Evolutionary conservation across 2,329 filamentous ascomycete species (phyloP), one percentile per base, ranked within the genome.

Genomic region (Madurella mycetomatis): DNA sequence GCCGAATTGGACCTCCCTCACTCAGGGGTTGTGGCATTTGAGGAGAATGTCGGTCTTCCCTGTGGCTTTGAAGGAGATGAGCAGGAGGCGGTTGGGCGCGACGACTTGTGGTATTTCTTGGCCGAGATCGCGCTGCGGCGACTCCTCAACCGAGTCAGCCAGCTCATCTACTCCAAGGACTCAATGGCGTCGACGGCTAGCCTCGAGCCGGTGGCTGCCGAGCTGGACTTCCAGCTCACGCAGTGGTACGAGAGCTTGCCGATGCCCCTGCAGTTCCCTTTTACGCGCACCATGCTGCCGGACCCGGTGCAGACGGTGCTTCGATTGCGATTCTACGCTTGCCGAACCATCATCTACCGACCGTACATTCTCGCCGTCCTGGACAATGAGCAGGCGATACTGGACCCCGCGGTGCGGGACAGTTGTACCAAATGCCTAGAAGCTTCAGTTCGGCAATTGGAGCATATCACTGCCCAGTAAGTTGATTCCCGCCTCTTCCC

Each of bases 181-280:
- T 85, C 83, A 2, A 82, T 84, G 69, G 80, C 85, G 15, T 86
- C 87, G 12, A 87, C 88, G 16, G 83, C 84, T 13, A 86, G 85
- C 60, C 76, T 92, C 37, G 88, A 89, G 56, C 88, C 88, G 1
- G 82, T 94, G 11, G 88, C 90, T 19, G 83, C 85, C 12, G 88
- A 92, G 67, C 78, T 94, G 39, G 89, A 92, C 68, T 91, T 85
- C 66, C 89, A 94, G 70, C 74, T 94, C 47, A 86, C 84, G 5
- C 88, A 92, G 67, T 94, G 88, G 89, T 92, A 92, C 66, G 88
- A 91, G 64, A 87, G 82, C 60, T 75, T 94, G 42, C 89, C 89
- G 5, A 69, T 82, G 41, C 81, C 88, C 3, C 78, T 94, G 55
- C 88, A 90, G 63, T 94, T 94, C 61, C 86, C 88, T 1, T 87